Conservation (phyloP, 106 monocot species). For the Gastrodia elata region DNA sequence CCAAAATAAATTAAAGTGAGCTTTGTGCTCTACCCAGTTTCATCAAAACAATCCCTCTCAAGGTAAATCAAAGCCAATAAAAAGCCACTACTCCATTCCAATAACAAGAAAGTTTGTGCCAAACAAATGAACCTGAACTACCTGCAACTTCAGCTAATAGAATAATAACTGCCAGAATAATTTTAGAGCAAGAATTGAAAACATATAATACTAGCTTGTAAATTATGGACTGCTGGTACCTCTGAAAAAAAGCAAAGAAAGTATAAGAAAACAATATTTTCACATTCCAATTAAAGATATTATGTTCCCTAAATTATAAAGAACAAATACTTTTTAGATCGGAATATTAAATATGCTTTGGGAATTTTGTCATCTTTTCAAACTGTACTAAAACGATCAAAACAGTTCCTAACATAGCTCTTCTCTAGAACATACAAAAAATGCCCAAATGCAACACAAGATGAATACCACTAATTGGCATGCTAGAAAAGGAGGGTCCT, state of each 20-base stretch:
- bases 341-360: too few relatives aligned
- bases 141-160: not conserved
- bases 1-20: not conserved
- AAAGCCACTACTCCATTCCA: not conserved
- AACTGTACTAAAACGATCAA: too few relatives aligned
- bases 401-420: too few relatives aligned
- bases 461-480: not conserved
- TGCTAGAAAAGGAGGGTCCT: too few relatives aligned
- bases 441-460: not conserved
- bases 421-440: not conserved
- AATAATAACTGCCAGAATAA: not conserved
- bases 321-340: too few relatives aligned
- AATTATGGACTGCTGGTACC: not conserved
- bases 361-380: too few relatives aligned
- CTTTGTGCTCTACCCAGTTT: not conserved
- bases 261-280: not conserved
- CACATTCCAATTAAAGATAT: not conserved
- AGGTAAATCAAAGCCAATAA: not conserved
- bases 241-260: not conserved
- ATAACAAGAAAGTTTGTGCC: not conserved
- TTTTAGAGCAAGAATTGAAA: not conserved
- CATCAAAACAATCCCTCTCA: not conserved
- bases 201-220: not conserved
- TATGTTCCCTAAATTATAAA: too few relatives aligned
- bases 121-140: not conserved